Evolutionary conservation across 108 stramenopile genomes (phyloP), one percentile per base, ranked within the genome.

Genomic region (Nitzschia putrida): DNA sequence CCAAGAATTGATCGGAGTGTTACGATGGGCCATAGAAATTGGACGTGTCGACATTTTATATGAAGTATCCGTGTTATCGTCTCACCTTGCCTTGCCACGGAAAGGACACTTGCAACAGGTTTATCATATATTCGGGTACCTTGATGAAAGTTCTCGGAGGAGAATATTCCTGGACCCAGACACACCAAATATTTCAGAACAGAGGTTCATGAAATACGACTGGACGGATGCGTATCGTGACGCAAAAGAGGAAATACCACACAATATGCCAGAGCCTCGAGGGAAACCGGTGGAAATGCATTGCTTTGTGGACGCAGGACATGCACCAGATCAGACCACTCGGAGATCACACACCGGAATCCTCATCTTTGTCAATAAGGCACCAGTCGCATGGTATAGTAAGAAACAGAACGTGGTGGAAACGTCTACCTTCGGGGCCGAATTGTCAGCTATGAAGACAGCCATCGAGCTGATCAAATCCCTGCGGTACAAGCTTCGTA

Each of bases 11-110:
- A 78, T 74, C 40, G 82, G 82, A 11, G 43, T 80, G 11, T 42
- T 77, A 25, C 34, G 76, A 26, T 83, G 83, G 79, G 63, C 72
- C 0, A 44, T 73, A 11, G 83, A 80, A 47, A 23, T 80, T 14
- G 83, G 80, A 38, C 12, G 73, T 4, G 44, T 80, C 39, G 80
- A 84, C 34, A 78, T 84, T 6, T 39, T 61, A 10, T 25, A 49
- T 26, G 81, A 84, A 47, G 81, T 80, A 2, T 82, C 79, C 13
- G 61, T 80, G 59, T 67, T 88, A 75, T 67, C 76, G 8, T 72
- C 66, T 0, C 76, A 83, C 57, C 56, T 78, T 0, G 81, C 83
- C 18, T 20, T 78, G 2, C 86, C 86, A 34, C n/a, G 86, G 16
- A 58, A 57, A 50, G 81, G 79, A 21, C 86, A 88, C 56, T 43